A percentile compares a stretch with the other conserved stretches of the same genome.
These are phyloP conservation scores for Backusella tuberculispora DNA, from an alignment of 192 early-diverging fungal genomes.

Conservation along the genomic window DNA sequence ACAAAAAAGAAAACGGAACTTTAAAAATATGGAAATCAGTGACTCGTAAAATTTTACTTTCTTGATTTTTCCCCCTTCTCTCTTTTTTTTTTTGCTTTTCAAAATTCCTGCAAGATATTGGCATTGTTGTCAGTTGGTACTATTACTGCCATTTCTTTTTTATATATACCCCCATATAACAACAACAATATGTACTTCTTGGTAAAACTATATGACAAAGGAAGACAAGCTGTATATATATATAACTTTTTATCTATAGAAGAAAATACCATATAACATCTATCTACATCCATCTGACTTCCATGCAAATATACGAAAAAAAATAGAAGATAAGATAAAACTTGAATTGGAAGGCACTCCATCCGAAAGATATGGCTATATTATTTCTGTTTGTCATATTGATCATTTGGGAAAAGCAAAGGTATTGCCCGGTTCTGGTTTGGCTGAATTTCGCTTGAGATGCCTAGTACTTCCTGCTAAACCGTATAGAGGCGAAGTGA, in stretches of 20 bases:
- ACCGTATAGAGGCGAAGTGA: constrained; percentile 94
- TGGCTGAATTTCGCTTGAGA: constrained; percentile 87
- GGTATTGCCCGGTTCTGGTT: constrained; percentile 72
- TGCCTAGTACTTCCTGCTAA: constrained; percentile 95
- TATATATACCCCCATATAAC: not conserved
- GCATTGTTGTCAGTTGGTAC: too few species aligned
- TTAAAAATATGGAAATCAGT: too few species aligned
- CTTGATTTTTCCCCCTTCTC: too few species aligned
- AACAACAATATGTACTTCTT: constrained; percentile 8
- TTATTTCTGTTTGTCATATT: constrained; percentile 84
- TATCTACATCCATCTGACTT: constrained; percentile 90
- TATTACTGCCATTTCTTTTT: too few species aligned
- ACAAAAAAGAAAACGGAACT: too few species aligned
- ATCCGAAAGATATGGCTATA: constrained; percentile 90
- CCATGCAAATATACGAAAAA: constrained; percentile 74
- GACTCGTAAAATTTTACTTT: too few species aligned
- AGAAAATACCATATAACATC: constrained; percentile 65
- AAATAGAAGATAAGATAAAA: constrained; percentile 80
- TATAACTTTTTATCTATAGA: not conserved
- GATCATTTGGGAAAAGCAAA: constrained; percentile 81
- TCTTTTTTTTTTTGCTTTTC: too few species aligned
- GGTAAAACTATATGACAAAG: not conserved
- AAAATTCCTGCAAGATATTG: too few species aligned
- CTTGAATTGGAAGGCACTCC: constrained; percentile 94
- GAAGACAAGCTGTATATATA: not conserved